phyloP scores from a whole-genome alignment of 2,329 filamentous ascomycete genomes.

The Boeremia lycopersici region DNA sequence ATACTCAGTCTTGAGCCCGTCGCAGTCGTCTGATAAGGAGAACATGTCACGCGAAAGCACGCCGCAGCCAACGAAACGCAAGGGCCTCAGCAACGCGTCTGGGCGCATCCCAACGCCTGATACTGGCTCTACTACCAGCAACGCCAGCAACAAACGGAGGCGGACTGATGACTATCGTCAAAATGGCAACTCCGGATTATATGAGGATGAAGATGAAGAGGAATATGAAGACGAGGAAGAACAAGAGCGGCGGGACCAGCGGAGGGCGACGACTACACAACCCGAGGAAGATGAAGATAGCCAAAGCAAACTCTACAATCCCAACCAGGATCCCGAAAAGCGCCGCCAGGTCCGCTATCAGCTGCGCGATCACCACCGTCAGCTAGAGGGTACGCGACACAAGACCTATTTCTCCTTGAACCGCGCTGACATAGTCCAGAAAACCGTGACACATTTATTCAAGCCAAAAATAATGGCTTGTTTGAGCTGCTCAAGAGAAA shows the following conservation, averaged over 20 bases:
- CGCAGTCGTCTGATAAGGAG: slow-evolving; percentile 52
- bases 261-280: slow-evolving; percentile 11
- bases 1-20: slow-evolving; percentile 43
- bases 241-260: neutral
- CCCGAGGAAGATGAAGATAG: slow-evolving; percentile 30
- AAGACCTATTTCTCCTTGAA: neutral
- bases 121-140: slow-evolving; percentile 40
- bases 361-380: slow-evolving; percentile 69
- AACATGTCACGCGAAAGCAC: slow-evolving; percentile 46
- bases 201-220: slow-evolving; percentile 30
- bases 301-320: slow-evolving; percentile 69
- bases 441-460: slow-evolving; percentile 73
- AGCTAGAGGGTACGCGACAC: slow-evolving; percentile 60
- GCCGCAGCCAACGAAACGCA: slow-evolving; percentile 50
- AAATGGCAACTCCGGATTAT: slow-evolving; percentile 15
- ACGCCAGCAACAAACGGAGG: slow-evolving; percentile 51
- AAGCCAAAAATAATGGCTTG: slow-evolving; percentile 68
- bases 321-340: slow-evolving; percentile 78
- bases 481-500: slow-evolving; percentile 69
- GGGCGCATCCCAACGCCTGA: slow-evolving; percentile 47
- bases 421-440: slow-evolving; percentile 53
- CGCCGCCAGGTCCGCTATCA: slow-evolving; percentile 72
- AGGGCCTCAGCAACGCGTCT: slow-evolving; percentile 43
- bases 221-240: slow-evolving; percentile 21
- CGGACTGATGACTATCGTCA: slow-evolving; percentile 48